These are phyloP conservation scores for Chrysosporium queenslandicum DNA, from an alignment of 2,329 filamentous ascomycete genomes.

Conservation along the genomic window DNA sequence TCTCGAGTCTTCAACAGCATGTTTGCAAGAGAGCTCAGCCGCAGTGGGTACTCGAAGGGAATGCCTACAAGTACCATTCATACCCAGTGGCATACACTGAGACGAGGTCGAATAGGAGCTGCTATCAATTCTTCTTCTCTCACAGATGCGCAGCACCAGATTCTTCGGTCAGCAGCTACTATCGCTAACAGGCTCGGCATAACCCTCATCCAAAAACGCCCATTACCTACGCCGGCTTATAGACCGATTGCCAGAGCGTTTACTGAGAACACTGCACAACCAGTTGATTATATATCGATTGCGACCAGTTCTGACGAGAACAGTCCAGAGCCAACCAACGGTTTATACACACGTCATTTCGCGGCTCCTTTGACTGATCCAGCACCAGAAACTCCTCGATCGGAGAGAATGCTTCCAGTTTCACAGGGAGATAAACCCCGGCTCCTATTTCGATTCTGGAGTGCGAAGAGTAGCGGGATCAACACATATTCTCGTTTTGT, in stretches of 20 bases:
- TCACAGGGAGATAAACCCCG: not conserved
- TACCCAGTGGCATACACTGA: conserved; percentile 23
- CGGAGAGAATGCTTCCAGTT: not conserved
- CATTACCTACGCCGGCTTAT: too few relatives aligned
- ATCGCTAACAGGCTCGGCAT: not conserved
- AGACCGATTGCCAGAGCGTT: too few relatives aligned
- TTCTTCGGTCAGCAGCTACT: not conserved
- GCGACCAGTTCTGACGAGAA: too few relatives aligned
- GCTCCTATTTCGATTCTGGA: conserved; percentile 30
- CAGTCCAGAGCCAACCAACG: too few relatives aligned
- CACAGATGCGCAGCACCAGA: not conserved
- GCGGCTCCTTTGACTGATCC: too few relatives aligned
- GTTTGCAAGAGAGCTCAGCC: conserved; percentile 19
- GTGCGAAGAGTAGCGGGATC: conserved; percentile 25
- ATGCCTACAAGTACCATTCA: conserved; percentile 14
- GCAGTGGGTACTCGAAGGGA: conserved; percentile 17
- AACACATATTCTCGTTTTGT: conserved; percentile 22
- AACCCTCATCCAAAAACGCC: not conserved
- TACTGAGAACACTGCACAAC: too few relatives aligned
- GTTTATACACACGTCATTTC: too few relatives aligned
- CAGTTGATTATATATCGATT: too few relatives aligned
- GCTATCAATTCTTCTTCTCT: too few relatives aligned
- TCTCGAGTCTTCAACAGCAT: conserved; percentile 23
- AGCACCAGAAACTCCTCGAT: not conserved
- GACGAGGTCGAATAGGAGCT: conserved; percentile 21